These are phyloP conservation scores for Curvularia verruculosa DNA, from an alignment of 2,329 filamentous ascomycete species.

Conservation along the genomic window DNA sequence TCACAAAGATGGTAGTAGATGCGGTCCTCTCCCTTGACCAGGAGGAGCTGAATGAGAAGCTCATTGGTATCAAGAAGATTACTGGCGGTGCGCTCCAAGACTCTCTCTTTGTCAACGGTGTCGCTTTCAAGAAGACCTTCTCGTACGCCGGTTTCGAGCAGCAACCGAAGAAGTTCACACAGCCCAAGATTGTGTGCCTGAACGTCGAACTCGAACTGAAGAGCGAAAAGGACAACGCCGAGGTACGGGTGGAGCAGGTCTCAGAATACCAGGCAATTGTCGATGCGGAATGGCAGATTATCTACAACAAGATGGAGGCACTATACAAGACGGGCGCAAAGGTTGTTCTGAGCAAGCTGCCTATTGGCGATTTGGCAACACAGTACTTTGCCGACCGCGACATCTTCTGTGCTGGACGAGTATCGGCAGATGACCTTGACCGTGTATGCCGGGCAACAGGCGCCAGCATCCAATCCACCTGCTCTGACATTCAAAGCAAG, in stretches of 20 bases:
- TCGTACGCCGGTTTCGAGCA: conserved; percentile 99
- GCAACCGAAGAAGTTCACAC: conserved; percentile 92
- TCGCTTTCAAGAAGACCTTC: conserved; percentile 99
- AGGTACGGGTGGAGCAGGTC: conserved; percentile 96
- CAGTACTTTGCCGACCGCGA: conserved; percentile 98
- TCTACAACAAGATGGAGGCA: conserved; percentile 98
- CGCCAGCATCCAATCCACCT: conserved; percentile 90
- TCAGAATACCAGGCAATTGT: conserved; percentile 99
- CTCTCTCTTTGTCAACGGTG: conserved; percentile 94
- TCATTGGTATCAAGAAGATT: conserved; percentile 98
- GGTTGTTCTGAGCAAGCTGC: conserved; percentile 95
- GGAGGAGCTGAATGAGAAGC: conserved; percentile 94
- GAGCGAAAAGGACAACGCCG: conserved; percentile 98
- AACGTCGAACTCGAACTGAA: conserved; percentile 99
- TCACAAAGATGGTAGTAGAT: conserved; percentile 98
- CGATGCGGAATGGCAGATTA: conserved; percentile 99
- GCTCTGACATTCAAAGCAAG: conserved; percentile 87
- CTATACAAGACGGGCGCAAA: conserved; percentile 93
- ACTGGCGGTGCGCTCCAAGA: conserved; percentile 95
- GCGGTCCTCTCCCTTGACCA: conserved; percentile 95
- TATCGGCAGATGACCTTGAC: conserved; percentile 90
- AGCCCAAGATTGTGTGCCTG: conserved; percentile 95
- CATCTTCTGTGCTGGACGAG: conserved; percentile 96
- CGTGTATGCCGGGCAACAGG: conserved; percentile 94
- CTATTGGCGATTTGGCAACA: conserved; percentile 95